phyloP scores from a whole-genome alignment of 371 early-diverging fungal species.

The Coemansia sp. region DNA sequence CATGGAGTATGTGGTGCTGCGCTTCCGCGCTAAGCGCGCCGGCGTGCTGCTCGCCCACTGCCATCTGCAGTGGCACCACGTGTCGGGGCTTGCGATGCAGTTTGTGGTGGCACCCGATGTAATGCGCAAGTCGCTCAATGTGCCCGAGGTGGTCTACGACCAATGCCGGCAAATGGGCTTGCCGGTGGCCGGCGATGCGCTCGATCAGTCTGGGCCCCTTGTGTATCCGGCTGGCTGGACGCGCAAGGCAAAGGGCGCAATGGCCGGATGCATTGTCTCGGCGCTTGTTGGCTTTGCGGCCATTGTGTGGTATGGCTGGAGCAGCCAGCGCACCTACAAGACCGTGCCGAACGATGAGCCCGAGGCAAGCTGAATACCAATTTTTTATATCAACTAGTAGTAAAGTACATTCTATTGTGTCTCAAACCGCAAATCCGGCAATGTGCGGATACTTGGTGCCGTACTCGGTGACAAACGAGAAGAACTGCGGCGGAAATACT shows the following conservation, averaged over 20 bases:
- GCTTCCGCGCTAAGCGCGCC: slow-evolving; percentile 73
- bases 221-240: slow-evolving; percentile 60
- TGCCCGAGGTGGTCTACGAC: slow-evolving; percentile 45
- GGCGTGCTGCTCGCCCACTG: slow-evolving; percentile 82
- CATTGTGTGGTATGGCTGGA: slow-evolving; percentile 67
- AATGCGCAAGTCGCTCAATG: slow-evolving; percentile 12
- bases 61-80: slow-evolving; percentile 73
- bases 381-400: too few relatives aligned
- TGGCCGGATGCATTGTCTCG: slow-evolving; percentile 65
- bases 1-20: slow-evolving; percentile 57
- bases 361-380: too few relatives aligned
- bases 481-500: slow-evolving; percentile 1
- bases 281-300: slow-evolving; percentile 70
- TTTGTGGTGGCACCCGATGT: slow-evolving; percentile 67
- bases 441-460: slow-evolving; percentile 2
- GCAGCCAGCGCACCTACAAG: slow-evolving; percentile 18
- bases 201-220: slow-evolving; percentile 62
- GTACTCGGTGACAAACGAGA: slow-evolving; percentile 2
- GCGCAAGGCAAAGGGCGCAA: slow-evolving; percentile 64
- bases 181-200: slow-evolving; percentile 65
- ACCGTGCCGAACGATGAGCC: neutral
- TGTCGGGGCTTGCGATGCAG: slow-evolving; percentile 45
- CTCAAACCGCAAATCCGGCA: slow-evolving; percentile 1
- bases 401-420: too few relatives aligned
- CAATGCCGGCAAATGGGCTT: slow-evolving; percentile 60